Evolutionary conservation across 2,329 filamentous ascomycete genomes (phyloP), one percentile per base, ranked within the genome.

Genomic region (Trichoderma sp.): DNA sequence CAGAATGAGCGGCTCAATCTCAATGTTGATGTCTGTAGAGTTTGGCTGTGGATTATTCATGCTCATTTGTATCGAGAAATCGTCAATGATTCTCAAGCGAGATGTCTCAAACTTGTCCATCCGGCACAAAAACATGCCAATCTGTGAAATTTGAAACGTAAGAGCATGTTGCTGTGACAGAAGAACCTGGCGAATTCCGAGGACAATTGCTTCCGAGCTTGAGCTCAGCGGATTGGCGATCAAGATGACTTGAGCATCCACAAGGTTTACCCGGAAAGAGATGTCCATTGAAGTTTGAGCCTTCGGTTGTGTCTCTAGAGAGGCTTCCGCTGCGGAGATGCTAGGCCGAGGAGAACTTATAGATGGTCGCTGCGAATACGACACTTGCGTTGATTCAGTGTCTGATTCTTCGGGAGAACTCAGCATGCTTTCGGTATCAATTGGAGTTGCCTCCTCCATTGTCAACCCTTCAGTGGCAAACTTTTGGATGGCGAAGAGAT

Each of bases 41-140:
- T 89, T 90, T 0, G 83, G 78, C 64, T 85, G 83, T 0, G 88
- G 90, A 73, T 81, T 88, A 77, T 99, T 95, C 85, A 99, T 90
- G 3, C 93, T 96, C 76, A 97, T 86, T 74, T 96, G 93, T 11
- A 98, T 85, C 3, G 94, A 97, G 80, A 99, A 99, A 81, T 99
- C 95, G 78, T 99, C 97, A 36, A 99, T 88, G 73, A 99, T 97
- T 20, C 96, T 91, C 61, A 99, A 86, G 47, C 94, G 90, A 53
- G 92, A 95, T 4, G 93, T 94, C 76, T 99, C 95, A 76, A 98
- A 98, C 74, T 91, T 93, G 81, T 99, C 97, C 96, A 99, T 99
- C 13, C 96, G 92, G 79, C 97, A 99, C 36, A 99, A 82, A 80
- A 98, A 99, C 96, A 99, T 99, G 76, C 96, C 96, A 68, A 98